These are phyloP conservation scores for Geotrichum phurueaensis DNA, from an alignment of 1,139 yeast genomes.

Conservation along the genomic window DNA sequence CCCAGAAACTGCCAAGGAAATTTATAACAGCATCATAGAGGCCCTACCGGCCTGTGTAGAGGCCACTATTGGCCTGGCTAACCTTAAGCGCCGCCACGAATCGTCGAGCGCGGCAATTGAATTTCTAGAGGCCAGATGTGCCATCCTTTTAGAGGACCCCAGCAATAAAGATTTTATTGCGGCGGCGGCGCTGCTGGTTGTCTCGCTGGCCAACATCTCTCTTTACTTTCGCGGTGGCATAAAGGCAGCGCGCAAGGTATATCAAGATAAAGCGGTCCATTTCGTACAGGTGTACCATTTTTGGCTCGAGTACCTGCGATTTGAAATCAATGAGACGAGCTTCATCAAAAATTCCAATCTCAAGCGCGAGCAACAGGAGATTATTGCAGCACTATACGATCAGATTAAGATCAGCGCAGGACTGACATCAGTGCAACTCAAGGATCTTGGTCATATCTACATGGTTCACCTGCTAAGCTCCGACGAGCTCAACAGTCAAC, in stretches of 20 bases:
- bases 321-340: conserved; percentile 26
- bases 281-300: conserved; percentile 29
- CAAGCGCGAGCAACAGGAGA: conserved; percentile 3
- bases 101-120: conserved; percentile 22
- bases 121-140: conserved; percentile 17
- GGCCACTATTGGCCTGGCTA: conserved; percentile 23
- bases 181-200: conserved; percentile 18
- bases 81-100: conserved; percentile 15
- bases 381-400: conserved; percentile 11
- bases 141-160: not conserved
- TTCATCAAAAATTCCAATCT: conserved; percentile 1
- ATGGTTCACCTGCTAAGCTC: conserved; percentile 29
- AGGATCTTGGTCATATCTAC: conserved; percentile 33
- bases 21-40: conserved; percentile 28
- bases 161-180: not conserved
- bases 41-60: conserved; percentile 32
- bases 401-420: conserved; percentile 15
- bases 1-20: conserved; percentile 27
- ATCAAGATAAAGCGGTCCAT: conserved; percentile 20
- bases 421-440: conserved; percentile 27
- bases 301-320: conserved; percentile 33
- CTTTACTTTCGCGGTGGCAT: conserved; percentile 22
- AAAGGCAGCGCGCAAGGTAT: conserved; percentile 26
- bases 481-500: conserved; percentile 9
- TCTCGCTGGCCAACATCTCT: conserved; percentile 16